These are phyloP conservation scores for Rhodotorula babjevae DNA, from an alignment of 768 basidiomycete species.

Conservation along the genomic window DNA sequence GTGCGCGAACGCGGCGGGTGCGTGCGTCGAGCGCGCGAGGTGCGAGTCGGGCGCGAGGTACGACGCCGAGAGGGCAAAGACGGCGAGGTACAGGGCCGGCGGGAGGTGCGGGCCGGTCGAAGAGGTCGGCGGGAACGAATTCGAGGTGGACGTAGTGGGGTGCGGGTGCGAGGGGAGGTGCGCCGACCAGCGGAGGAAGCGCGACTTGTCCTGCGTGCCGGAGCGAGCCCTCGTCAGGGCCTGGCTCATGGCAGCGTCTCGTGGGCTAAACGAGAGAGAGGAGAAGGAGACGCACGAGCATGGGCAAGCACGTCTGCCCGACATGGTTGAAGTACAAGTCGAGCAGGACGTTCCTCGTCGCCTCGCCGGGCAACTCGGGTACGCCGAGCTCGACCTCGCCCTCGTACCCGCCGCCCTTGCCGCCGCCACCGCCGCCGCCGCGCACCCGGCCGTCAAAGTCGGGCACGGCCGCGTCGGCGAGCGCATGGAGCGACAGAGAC, in stretches of 20 bases:
- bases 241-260: too few relatives aligned
- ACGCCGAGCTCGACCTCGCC: not conserved
- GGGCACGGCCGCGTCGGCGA: not conserved
- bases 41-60: constrained; percentile 12
- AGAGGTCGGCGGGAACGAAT: not conserved
- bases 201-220: constrained; percentile 17
- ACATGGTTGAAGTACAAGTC: constrained; percentile 36
- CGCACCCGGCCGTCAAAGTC: not conserved
- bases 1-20: constrained; percentile 6
- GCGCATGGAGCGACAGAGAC: not conserved
- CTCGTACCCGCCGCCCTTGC: not conserved
- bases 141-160: not conserved
- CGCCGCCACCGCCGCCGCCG: not conserved
- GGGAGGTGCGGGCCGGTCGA: constrained; percentile 8
- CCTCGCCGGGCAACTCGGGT: constrained; percentile 15
- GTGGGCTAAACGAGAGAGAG: too few relatives aligned
- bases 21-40: not conserved
- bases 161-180: constrained; percentile 10
- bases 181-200: constrained; percentile 35
- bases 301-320: constrained; percentile 31
- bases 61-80: constrained; percentile 25
- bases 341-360: constrained; percentile 21
- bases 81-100: constrained; percentile 22
- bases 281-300: constrained; percentile 18
- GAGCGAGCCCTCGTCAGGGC: not conserved